Conservation (phyloP, 2,329 filamentous ascomycete species). For the Plenodomus biglobosus region DNA sequence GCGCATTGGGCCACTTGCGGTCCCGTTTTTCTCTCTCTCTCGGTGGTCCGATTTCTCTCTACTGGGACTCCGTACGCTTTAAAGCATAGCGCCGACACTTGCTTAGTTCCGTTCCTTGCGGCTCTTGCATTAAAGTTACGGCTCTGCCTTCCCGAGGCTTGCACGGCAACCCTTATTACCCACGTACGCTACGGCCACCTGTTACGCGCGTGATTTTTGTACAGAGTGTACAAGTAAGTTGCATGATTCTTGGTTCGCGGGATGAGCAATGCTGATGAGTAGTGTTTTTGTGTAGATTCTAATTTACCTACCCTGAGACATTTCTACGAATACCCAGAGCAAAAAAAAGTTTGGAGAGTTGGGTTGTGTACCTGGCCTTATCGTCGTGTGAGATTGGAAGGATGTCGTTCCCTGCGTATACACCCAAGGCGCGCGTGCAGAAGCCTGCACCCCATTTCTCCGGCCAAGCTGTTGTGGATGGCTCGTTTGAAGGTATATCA, state of each 20-base stretch:
- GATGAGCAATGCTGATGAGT: not conserved
- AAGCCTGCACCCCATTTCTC: constrained; percentile 44
- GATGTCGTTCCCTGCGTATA: constrained; percentile 41
- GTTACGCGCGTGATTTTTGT: too few species aligned
- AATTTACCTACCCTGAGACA: not conserved
- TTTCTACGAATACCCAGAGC: not conserved
- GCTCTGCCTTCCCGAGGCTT: not conserved
- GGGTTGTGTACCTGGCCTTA: not conserved
- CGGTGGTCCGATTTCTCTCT: too few species aligned
- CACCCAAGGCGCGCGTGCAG: constrained; percentile 45
- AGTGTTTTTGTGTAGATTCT: not conserved
- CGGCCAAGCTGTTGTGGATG: constrained; percentile 45
- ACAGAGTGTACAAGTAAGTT: too few species aligned
- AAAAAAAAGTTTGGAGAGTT: not conserved
- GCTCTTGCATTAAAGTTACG: not conserved
- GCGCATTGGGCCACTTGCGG: not conserved
- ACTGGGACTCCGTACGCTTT: too few species aligned
- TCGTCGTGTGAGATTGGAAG: not conserved
- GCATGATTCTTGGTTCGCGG: too few species aligned
- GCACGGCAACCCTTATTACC: too few species aligned
- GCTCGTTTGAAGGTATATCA: constrained; percentile 44
- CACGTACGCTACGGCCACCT: too few species aligned
- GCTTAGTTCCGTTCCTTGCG: not conserved
- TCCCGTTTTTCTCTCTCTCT: not conserved
- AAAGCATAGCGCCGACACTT: not conserved